phyloP scores from a whole-genome alignment of 192 early-diverging fungal species.

The Gamsiella multidivaricata region DNA sequence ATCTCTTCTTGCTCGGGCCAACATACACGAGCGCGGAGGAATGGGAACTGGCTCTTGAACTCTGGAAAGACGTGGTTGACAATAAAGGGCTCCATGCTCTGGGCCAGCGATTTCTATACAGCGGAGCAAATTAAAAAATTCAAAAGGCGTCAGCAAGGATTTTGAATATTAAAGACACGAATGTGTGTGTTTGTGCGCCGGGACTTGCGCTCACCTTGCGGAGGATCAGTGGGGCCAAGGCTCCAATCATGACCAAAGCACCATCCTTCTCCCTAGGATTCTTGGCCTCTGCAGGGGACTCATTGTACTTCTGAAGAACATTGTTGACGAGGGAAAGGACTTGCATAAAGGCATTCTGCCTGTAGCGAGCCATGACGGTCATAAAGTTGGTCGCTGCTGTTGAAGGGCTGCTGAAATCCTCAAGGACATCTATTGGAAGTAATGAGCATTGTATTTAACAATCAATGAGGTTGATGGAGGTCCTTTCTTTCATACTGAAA shows the following conservation, averaged over 20 bases:
- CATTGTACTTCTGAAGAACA: conserved; percentile 75
- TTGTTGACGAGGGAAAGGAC: conserved; percentile 85
- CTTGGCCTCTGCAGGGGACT: conserved; percentile 73
- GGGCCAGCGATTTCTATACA: conserved; percentile 70
- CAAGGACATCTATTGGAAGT: conserved; percentile 78
- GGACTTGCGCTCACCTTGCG: conserved; percentile 57
- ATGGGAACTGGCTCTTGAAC: conserved; percentile 84
- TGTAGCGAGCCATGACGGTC: conserved; percentile 78
- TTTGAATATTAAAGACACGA: neutral
- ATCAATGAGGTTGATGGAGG: too few relatives aligned
- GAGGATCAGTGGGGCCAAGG: conserved; percentile 75
- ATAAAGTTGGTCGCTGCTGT: conserved; percentile 82
- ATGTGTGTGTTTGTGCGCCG: neutral
- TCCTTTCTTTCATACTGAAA: too few relatives aligned
- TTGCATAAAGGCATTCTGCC: conserved; percentile 83
- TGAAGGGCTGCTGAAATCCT: conserved; percentile 85
- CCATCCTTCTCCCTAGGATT: conserved; percentile 89
- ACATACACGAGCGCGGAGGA: conserved; percentile 83
- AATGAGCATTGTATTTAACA: too few relatives aligned
- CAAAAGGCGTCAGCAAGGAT: neutral
- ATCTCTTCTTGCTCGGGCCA: neutral
- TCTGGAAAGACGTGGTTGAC: conserved; percentile 90
- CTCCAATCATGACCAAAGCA: conserved; percentile 88
- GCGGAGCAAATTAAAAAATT: too few relatives aligned
- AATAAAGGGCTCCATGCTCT: conserved; percentile 87